Base-by-base conservation (phyloP, 192 early-diverging fungal species). In the Chytriomyces sp. region DNA sequence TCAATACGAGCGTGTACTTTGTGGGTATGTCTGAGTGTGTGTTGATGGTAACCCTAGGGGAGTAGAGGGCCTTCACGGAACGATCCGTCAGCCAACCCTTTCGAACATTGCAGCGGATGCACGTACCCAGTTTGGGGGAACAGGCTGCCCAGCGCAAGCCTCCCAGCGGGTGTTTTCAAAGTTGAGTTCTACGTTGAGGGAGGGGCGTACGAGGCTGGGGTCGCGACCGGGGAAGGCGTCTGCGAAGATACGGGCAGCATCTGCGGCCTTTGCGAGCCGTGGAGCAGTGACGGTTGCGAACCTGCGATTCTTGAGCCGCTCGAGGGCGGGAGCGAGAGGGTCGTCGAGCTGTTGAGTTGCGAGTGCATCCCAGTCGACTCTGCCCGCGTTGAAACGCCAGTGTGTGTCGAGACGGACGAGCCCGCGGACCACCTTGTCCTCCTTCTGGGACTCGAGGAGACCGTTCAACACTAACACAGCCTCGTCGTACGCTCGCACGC, bases 101-200 rank as follows among this genome's bases (percentile, higher is more conserved):
- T n/a, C n/a, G n/a, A n/a, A n/a, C 59, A 61, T n/a, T 58, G 56
- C 59, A 64, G 3, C 3, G 41, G 30, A 34, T 31, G 22, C 52
- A 22, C n/a, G 22, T 75, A 78, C 77, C 67, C 70, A 72, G 66
- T 77, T 70, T 31, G 81, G 66, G n/a, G 56, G 64, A 56, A 78
- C 64, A 12, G 58, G 77, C 33, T 86, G 82, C 0, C 85, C 85
- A 57, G 72, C 73, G 12, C 72, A 56, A 6, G 68, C 75, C 32
- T 79, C 66, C 85, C 85, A 86, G 0, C 71, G 52, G 6, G 78
- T 82, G 61, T 79, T 81, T 34, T 62, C 41, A 66, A 83, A 86
- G 60, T 84, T 80, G 32, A 84, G 52, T 64, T 83, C 77, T 12
- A 85, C 36, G 55, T 80, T 74, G 58, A 81, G 73, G 5, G 34